Evolutionary conservation across 805 yeast species (phyloP).

Genomic region (Suhomyces pyralidae): DNA sequence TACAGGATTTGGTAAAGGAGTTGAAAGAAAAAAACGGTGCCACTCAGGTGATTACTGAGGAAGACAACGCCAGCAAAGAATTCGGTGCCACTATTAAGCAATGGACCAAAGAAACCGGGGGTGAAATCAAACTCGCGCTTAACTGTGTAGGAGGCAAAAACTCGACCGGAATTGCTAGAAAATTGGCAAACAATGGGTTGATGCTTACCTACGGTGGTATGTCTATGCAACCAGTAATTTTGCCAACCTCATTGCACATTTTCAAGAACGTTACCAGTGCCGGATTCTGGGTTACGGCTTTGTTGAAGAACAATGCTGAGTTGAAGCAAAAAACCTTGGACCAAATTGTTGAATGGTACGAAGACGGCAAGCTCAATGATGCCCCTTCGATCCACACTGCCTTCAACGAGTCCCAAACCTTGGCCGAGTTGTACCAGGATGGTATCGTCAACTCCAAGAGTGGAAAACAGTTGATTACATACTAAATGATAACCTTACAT

Average conservation of each 20-base stretch:
- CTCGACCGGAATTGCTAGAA: slow-evolving; percentile 77
- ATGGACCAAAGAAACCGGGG: slow-evolving; percentile 48
- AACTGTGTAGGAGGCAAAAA: slow-evolving; percentile 94
- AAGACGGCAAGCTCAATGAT: slow-evolving; percentile 34
- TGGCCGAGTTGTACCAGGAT: slow-evolving; percentile 27
- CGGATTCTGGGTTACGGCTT: slow-evolving; percentile 89
- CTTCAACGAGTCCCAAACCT: slow-evolving; percentile 18
- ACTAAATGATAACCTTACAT: neutral
- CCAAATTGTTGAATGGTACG: slow-evolving; percentile 41
- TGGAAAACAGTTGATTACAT: slow-evolving; percentile 40
- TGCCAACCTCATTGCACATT: slow-evolving; percentile 86
- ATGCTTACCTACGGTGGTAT: slow-evolving; percentile 95
- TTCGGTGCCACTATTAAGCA: slow-evolving; percentile 59
- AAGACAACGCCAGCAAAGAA: slow-evolving; percentile 67
- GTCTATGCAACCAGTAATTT: slow-evolving; percentile 91
- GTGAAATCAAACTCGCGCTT: slow-evolving; percentile 69
- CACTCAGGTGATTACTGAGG: slow-evolving; percentile 84
- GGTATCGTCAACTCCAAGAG: slow-evolving; percentile 32
- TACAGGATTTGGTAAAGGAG: slow-evolving; percentile 54
- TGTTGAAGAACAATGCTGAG: slow-evolving; percentile 32
- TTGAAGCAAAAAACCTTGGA: slow-evolving; percentile 36
- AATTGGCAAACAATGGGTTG: slow-evolving; percentile 68
- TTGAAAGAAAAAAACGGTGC: slow-evolving; percentile 69
- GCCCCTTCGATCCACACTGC: slow-evolving; percentile 34
- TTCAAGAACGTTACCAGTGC: slow-evolving; percentile 82